Evolutionary conservation across 2,329 filamentous ascomycete species (phyloP).

Genomic region (Sporothrix pallida): DNA sequence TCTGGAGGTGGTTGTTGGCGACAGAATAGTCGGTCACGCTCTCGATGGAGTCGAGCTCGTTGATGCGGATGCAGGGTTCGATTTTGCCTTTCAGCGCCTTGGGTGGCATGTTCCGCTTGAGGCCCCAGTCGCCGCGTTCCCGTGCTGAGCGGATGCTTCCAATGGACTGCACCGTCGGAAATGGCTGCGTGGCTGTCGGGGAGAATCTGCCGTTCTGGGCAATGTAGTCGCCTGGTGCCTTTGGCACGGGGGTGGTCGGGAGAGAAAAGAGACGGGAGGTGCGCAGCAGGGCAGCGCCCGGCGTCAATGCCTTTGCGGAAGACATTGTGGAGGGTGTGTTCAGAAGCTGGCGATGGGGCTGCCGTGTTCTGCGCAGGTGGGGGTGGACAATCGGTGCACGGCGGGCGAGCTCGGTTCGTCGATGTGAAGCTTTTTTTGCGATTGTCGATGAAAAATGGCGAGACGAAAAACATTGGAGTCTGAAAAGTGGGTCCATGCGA

Average conservation of each 20-base stretch:
- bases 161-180: conserved; percentile 84
- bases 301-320: conserved; percentile 53
- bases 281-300: conserved; percentile 74
- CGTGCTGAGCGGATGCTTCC: conserved; percentile 76
- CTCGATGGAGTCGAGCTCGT: conserved; percentile 81
- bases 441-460: conserved; percentile 8
- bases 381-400: neutral
- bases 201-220: conserved; percentile 56
- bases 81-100: conserved; percentile 74
- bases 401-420: neutral
- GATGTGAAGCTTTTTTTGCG: conserved; percentile 25
- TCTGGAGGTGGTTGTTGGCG: conserved; percentile 79
- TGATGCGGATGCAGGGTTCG: conserved; percentile 77
- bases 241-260: conserved; percentile 70
- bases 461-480: conserved; percentile 26
- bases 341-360: neutral
- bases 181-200: conserved; percentile 72
- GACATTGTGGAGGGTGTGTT: conserved; percentile 40
- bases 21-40: conserved; percentile 88
- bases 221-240: conserved; percentile 58
- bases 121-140: conserved; percentile 84
- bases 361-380: neutral
- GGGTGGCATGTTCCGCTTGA: conserved; percentile 82
- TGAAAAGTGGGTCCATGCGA: conserved; percentile 3
- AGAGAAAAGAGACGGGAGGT: conserved; percentile 89